Conservation (phyloP, 2,329 filamentous ascomycete species). For the Fusarium chlamydosporum region DNA sequence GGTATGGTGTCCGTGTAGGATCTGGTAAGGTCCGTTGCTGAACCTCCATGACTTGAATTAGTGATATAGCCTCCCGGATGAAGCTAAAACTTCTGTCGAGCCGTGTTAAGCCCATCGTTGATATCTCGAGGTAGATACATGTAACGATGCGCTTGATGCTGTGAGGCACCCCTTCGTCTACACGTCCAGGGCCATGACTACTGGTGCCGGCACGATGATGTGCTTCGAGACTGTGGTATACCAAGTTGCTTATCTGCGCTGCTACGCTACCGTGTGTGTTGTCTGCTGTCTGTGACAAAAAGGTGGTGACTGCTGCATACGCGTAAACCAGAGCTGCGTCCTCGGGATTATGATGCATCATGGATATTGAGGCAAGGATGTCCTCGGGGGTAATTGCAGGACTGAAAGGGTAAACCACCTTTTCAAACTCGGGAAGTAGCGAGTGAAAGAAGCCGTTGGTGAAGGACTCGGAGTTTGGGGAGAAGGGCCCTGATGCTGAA, state of each 20-base stretch:
- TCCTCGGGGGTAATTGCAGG: constrained; percentile 41
- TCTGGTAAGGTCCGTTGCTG: constrained; percentile 38
- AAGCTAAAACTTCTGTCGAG: constrained; percentile 65
- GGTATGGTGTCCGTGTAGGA: constrained; percentile 26
- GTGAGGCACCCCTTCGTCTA: constrained; percentile 57
- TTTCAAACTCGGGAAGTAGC: constrained; percentile 41
- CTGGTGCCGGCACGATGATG: constrained; percentile 51
- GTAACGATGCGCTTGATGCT: constrained; percentile 64
- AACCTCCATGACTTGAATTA: constrained; percentile 46
- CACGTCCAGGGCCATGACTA: constrained; percentile 53
- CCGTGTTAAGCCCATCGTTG: constrained; percentile 63
- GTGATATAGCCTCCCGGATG: constrained; percentile 64
- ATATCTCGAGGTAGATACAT: constrained; percentile 68
- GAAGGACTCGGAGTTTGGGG: constrained; percentile 35
- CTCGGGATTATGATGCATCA: constrained; percentile 43
- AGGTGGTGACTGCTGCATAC: constrained; percentile 44
- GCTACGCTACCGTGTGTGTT: constrained; percentile 42
- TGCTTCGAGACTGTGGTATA: constrained; percentile 49
- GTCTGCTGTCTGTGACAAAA: constrained; percentile 41
- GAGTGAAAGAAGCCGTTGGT: constrained; percentile 39
- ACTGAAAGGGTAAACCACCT: constrained; percentile 45
- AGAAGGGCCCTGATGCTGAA: constrained; percentile 31
- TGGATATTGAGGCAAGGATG: constrained; percentile 37
- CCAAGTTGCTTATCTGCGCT: constrained; percentile 44
- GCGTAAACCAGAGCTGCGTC: constrained; percentile 44